phyloP scores from a whole-genome alignment of 2,329 filamentous ascomycete species.

The Bimuria novae-zelandiae region DNA sequence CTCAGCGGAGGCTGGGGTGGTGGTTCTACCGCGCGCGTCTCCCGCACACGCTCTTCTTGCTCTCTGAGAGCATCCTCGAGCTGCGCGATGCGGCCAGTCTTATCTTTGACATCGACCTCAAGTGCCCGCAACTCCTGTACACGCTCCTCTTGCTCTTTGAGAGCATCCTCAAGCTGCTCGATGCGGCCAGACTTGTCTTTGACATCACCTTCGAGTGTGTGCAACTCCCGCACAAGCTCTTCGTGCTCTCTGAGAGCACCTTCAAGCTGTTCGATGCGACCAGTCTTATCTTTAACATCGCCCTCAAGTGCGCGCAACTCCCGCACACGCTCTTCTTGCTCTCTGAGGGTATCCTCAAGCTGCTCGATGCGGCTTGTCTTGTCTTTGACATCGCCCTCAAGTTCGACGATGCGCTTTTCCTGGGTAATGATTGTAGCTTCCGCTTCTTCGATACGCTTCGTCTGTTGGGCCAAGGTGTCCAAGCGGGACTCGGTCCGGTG shows the following conservation, averaged over 20 bases:
- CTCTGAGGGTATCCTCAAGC: slow-evolving; percentile 2
- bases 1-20: slow-evolving; percentile 13
- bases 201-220: not conserved
- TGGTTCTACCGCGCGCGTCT: not conserved
- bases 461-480: not conserved
- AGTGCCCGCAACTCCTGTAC: slow-evolving; percentile 8
- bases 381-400: slow-evolving; percentile 12
- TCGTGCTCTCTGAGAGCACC: not conserved
- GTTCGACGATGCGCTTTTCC: slow-evolving; percentile 13
- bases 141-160: not conserved
- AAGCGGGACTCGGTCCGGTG: not conserved
- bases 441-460: not conserved
- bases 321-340: slow-evolving; percentile 3
- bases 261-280: slow-evolving; percentile 20
- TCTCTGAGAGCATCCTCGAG: slow-evolving; percentile 4
- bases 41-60: not conserved
- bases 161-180: not conserved
- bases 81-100: slow-evolving; percentile 13
- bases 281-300: slow-evolving; percentile 8
- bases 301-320: slow-evolving; percentile 16
- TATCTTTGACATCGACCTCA: slow-evolving; percentile 12
- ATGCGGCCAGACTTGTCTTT: not conserved
- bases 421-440: not conserved
- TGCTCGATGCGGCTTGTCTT: slow-evolving; percentile 17
- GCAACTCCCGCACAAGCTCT: not conserved